A percentile compares a stretch with the other conserved stretches of the same genome.
phyloP scores from a whole-genome alignment of 345 rosid species.

The Pistacia integerrima region DNA sequence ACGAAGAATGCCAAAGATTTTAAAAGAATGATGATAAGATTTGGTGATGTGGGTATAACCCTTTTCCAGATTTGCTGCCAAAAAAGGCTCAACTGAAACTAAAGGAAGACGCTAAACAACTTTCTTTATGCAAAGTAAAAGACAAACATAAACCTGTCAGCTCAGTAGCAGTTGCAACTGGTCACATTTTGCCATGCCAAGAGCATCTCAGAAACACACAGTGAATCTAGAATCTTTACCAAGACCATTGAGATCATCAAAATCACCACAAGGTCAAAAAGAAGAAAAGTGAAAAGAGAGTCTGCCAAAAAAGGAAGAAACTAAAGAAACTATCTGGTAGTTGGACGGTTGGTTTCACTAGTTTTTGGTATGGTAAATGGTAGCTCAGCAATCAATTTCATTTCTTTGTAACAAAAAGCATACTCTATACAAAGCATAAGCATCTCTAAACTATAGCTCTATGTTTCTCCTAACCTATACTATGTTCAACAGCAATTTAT shows the following conservation, averaged over 20 bases:
- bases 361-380: neutral
- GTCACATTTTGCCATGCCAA: slow-evolving; percentile 32
- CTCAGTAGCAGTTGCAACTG: slow-evolving; percentile 45
- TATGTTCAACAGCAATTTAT: slow-evolving; percentile 18
- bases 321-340: slow-evolving; percentile 4
- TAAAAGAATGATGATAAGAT: slow-evolving; percentile 15
- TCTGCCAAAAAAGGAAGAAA: slow-evolving; percentile 12
- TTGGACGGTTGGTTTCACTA: slow-evolving; percentile 28
- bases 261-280: slow-evolving; percentile 15
- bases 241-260: neutral
- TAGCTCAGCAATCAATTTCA: slow-evolving; percentile 24
- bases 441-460: neutral
- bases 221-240: slow-evolving; percentile 11
- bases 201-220: slow-evolving; percentile 14
- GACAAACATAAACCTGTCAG: neutral
- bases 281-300: neutral
- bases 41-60: slow-evolving; percentile 19
- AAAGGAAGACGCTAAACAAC: slow-evolving; percentile 20
- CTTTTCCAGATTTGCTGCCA: slow-evolving; percentile 17
- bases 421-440: slow-evolving; percentile 21
- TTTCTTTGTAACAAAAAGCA: slow-evolving; percentile 21
- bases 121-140: slow-evolving; percentile 30
- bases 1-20: neutral
- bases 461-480: slow-evolving; percentile 16
- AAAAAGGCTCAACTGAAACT: slow-evolving; percentile 23